Percentiles rank a stretch among this genome's conserved stretches.
Conservation (phyloP, 345 rosid genomes). For the Triadica sebifera region DNA sequence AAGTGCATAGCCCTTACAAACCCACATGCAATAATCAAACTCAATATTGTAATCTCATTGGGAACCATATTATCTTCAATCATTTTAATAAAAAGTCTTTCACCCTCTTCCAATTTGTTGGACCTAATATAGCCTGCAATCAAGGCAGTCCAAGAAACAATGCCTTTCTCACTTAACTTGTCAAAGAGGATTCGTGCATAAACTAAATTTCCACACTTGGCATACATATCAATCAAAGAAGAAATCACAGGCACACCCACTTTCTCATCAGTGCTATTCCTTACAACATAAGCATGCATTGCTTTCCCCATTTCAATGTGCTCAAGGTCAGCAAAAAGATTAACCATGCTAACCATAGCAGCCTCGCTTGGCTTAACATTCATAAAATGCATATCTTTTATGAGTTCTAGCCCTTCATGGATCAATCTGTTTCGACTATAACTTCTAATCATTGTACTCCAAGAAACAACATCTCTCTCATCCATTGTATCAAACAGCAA, state of each 20-base stretch:
- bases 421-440: constrained; percentile 26
- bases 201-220: constrained; percentile 37
- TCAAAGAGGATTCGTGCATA: constrained; percentile 36
- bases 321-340: constrained; percentile 30
- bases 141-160: constrained; percentile 52
- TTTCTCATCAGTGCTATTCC: constrained; percentile 32
- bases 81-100: constrained; percentile 39
- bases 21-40: constrained; percentile 43
- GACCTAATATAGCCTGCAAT: constrained; percentile 44
- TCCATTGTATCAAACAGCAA: constrained; percentile 42
- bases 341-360: constrained; percentile 39
- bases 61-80: constrained; percentile 32
- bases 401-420: constrained; percentile 30
- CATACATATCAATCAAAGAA: constrained; percentile 53
- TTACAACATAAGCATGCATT: constrained; percentile 42
- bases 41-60: constrained; percentile 40
- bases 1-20: constrained; percentile 28
- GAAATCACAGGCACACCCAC: constrained; percentile 31
- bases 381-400: constrained; percentile 31
- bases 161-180: constrained; percentile 29
- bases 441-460: constrained; percentile 51
- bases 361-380: constrained; percentile 37
- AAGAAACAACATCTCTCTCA: constrained; percentile 47
- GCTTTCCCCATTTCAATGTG: constrained; percentile 29
- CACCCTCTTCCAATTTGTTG: constrained; percentile 25